Percentiles rank a stretch among this genome's conserved stretches.
Evolutionary conservation across 1,139 yeast species (phyloP).

Genomic region (Zygoascus sp.): DNA sequence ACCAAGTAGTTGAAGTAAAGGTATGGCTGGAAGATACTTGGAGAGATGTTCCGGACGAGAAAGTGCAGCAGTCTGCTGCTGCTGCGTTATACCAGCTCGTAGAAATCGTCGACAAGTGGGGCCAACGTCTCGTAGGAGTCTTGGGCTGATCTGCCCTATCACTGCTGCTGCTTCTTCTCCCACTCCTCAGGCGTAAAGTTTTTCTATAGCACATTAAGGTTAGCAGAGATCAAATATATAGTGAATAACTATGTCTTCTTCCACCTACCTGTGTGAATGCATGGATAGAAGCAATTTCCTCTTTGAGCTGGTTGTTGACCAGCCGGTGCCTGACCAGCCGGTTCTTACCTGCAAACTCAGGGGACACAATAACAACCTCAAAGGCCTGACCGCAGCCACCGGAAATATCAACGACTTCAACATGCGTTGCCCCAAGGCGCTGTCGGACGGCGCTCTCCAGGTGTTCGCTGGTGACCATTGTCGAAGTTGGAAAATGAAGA

Average conservation of each 20-base stretch:
- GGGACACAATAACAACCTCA: constrained; percentile 76
- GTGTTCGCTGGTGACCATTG: constrained; percentile 21
- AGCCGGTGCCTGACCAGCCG: constrained; percentile 80
- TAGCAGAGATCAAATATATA: neutral
- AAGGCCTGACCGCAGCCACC: constrained; percentile 87
- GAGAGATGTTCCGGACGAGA: constrained; percentile 46
- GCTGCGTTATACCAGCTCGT: constrained; percentile 44
- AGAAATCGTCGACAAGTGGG: constrained; percentile 32
- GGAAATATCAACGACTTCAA: constrained; percentile 38
- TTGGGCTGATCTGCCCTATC: neutral
- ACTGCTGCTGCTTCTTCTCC: constrained; percentile 10
- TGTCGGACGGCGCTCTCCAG: constrained; percentile 32
- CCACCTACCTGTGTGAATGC: constrained; percentile 95
- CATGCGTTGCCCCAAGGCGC: constrained; percentile 36
- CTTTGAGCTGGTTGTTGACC: constrained; percentile 73
- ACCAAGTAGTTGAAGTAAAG: constrained; percentile 38
- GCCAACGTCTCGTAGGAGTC: constrained; percentile 27
- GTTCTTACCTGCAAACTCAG: constrained; percentile 71
- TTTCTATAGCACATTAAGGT: constrained; percentile 13
- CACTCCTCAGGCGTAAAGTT: constrained; percentile 22
- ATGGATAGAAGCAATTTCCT: constrained; percentile 80
- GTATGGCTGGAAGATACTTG: constrained; percentile 43
- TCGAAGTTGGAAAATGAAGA: neutral
- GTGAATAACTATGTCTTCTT: constrained; percentile 22
- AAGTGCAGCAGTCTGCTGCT: constrained; percentile 47